Evolutionary conservation across 768 basidiomycete species (phyloP), one percentile per base, ranked within the genome.

Genomic region (Galerina sulciceps): DNA sequence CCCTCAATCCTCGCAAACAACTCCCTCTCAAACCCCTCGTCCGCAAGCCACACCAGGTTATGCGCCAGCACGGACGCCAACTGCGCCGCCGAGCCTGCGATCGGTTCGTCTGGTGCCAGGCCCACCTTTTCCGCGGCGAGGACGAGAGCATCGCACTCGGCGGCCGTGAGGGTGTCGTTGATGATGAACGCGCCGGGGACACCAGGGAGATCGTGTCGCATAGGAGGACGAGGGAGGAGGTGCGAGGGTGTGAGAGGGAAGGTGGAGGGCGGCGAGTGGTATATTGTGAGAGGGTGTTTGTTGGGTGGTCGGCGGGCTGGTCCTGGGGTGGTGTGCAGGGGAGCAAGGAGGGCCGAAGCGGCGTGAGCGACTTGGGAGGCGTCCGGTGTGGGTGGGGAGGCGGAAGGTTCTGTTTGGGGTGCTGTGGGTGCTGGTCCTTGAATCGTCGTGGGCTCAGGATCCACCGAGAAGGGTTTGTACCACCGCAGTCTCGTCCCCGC

Each of bases 41-140:
- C 82, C 0, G 83, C 80, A 15, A 85, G 73, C 83, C 83, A 85
- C 56, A 82, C 77, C 49, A 85, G 69, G 66, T 83, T 83, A 60
- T 81, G 78, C 0, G 81, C 79, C 0, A 81, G 73, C 4, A 81
- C 78, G 15, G 78, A 79, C 2, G 76, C 72, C 45, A 81, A 73
- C 54, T 78, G 74, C 5, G 73, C 65, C 1, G 81, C 82, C 1
- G 76, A 78, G 8, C 81, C 82, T 3, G 73, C 76, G 1, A 78
- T 71, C 0, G 84, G 82, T 62, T 84, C 78, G 61, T 85, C 84
- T 35, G 77, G 77, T n/a, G 77, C 71, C 60, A 82, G 73, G 0
- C 83, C 84, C 4, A 83, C 75, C 0, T 74, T 69, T 60, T 81
- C 78, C 0, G 81, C 79, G 4, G 78, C 75, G 34, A 69, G 65